Conservation (phyloP, 192 early-diverging fungal genomes). For the Helicostylum pulchrum region DNA sequence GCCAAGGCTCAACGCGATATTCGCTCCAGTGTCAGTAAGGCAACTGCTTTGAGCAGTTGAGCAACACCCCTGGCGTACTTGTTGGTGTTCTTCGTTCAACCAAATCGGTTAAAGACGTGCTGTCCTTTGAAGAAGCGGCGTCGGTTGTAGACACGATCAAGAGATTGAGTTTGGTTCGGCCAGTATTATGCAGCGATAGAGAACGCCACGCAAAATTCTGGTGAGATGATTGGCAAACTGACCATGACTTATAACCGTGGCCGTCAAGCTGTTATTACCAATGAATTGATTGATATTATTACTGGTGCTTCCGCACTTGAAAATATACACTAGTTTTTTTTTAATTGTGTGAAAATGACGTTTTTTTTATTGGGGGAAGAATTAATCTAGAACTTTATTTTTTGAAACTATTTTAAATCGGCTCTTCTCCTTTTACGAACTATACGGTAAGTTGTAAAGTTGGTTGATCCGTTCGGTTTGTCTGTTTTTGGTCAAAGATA, state of each 20-base stretch:
- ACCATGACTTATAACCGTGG: conserved; percentile 96
- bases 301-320: conserved; percentile 80
- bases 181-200: conserved; percentile 92
- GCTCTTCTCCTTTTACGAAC: not conserved
- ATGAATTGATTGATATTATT: conserved; percentile 98
- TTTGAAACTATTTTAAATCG: not conserved
- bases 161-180: conserved; percentile 65
- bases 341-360: too few species aligned
- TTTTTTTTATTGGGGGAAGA: too few species aligned
- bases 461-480: too few species aligned
- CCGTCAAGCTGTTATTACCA: conserved; percentile 97
- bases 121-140: conserved; percentile 85
- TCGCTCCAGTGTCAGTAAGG: conserved; percentile 89
- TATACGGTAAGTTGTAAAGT: too few species aligned
- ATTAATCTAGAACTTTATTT: too few species aligned
- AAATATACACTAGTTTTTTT: too few species aligned
- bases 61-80: conserved; percentile 43
- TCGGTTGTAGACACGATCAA: conserved; percentile 78
- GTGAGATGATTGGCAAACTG: conserved; percentile 95
- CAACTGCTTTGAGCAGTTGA: conserved; percentile 64
- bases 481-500: too few species aligned
- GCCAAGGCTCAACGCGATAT: conserved; percentile 86
- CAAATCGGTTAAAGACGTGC: conserved; percentile 86
- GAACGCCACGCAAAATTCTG: conserved; percentile 99
- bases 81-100: conserved; percentile 86